A percentile compares a stretch with the other conserved stretches of the same genome.
phyloP scores from a whole-genome alignment of 2,329 filamentous ascomycete genomes.

The Apiospora hydei region DNA sequence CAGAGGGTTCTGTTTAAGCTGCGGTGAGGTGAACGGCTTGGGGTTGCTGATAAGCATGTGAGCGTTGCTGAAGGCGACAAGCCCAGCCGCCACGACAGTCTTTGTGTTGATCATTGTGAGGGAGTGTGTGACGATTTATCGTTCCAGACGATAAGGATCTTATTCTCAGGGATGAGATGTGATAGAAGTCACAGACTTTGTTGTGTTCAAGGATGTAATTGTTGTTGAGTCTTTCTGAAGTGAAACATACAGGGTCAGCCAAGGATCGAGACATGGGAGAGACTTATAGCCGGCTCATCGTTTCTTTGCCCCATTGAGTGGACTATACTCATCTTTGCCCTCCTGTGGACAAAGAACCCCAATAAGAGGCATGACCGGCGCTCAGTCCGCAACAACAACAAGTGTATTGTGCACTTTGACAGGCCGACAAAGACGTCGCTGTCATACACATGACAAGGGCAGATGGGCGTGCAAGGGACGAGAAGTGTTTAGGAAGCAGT shows the following conservation, averaged over 20 bases:
- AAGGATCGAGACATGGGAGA: slow-evolving; percentile 11
- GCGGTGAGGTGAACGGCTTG: slow-evolving; percentile 60
- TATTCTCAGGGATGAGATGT: slow-evolving; percentile 27
- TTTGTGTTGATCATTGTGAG: slow-evolving; percentile 61
- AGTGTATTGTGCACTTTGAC: slow-evolving; percentile 1
- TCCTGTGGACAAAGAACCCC: background rate
- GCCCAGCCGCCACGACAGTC: slow-evolving; percentile 58
- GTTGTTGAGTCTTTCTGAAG: slow-evolving; percentile 16
- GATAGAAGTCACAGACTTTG: slow-evolving; percentile 23
- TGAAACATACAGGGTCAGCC: slow-evolving; percentile 22
- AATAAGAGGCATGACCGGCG: background rate
- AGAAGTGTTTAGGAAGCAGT: background rate
- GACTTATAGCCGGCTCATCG: background rate
- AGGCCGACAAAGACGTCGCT: background rate
- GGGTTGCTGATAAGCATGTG: slow-evolving; percentile 81
- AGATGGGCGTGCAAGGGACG: background rate
- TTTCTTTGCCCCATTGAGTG: slow-evolving; percentile 27
- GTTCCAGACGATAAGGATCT: slow-evolving; percentile 50
- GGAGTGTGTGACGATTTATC: slow-evolving; percentile 43
- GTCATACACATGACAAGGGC: slow-evolving; percentile 7
- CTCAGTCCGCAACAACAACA: background rate
- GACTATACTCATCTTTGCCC: slow-evolving; percentile 14
- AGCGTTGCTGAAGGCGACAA: slow-evolving; percentile 68
- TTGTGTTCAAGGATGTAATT: slow-evolving; percentile 28
- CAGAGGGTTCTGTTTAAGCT: slow-evolving; percentile 70